Base-by-base conservation (phyloP, 2,329 filamentous ascomycete genomes). In the Penicillium thymicola region DNA sequence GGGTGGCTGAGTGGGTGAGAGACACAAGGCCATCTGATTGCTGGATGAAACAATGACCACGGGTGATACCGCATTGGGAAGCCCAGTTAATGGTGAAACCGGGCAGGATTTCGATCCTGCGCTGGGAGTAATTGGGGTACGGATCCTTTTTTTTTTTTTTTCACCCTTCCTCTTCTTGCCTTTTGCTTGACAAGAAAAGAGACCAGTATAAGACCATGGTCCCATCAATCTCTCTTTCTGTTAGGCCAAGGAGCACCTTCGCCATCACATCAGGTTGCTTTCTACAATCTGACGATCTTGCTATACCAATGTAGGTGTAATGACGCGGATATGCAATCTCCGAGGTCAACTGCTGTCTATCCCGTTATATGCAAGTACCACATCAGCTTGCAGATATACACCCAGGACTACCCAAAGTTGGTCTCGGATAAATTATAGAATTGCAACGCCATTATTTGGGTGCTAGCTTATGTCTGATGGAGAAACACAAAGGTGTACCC, bases 1-100 rank as follows among this genome's bases (percentile, higher is more conserved):
- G n/a, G 47, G 8, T 50, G 36, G 36, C 47, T 27, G 47, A 42
- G 47, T 50, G 36, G 47, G 47, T 50, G 47, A 50, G 36, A 50
- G 47, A 50, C 47, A 42, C 47, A 21, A 50, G 25, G 36, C 5
- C 27, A 16, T 41, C 47, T 50, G 27, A 42, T 50, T 50, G 18
- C 34, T 50, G 47, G 7, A 18, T 30, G 18, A 14, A 41, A 28
- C 36, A 49, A 21, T 40, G 46, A 40, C 0, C 25, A 21, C 34
- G 46, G 46, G 34, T 49, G 34, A 49, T 30, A 50, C 36, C 36
- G 36, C 47, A 50, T 50, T 50, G 36, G 47, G 36, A 32, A 50
- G 2, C 36, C n/a, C 27, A 41, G 36, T 13, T 13, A 18, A 41
- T 50, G 36, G 36, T 30, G 34, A 49, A 40, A 49, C 46, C 25